Percentiles rank a stretch among this genome's conserved stretches.
Evolutionary conservation across 2,329 filamentous ascomycete genomes (phyloP).

Genomic region (Arthrobotrys iridis): DNA sequence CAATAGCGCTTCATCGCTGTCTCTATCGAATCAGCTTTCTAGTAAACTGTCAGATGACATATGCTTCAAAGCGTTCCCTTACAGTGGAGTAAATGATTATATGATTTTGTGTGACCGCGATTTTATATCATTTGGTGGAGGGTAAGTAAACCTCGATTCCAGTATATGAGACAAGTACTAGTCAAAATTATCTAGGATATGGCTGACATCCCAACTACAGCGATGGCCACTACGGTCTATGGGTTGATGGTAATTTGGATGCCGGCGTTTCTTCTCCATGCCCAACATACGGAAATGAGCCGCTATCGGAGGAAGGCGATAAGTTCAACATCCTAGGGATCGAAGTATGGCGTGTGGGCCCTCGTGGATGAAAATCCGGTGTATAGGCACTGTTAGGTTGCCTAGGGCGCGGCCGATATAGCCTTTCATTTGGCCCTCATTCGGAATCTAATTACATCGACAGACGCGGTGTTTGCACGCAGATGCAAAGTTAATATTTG

Average conservation of each 20-base stretch:
- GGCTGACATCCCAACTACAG: constrained; percentile 56
- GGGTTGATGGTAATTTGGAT: constrained; percentile 87
- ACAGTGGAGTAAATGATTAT: constrained; percentile 95
- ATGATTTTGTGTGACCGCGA: constrained; percentile 90
- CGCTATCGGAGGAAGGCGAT: constrained; percentile 87
- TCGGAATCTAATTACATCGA: too few species aligned
- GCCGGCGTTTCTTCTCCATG: constrained; percentile 84
- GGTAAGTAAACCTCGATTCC: constrained; percentile 62
- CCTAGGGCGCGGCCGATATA: too few species aligned
- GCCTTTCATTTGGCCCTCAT: neutral
- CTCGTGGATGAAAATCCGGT: constrained; percentile 18
- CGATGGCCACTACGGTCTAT: constrained; percentile 90
- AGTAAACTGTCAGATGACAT: constrained; percentile 64
- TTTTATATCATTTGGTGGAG: constrained; percentile 87
- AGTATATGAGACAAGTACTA: neutral
- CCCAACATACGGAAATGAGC: constrained; percentile 94
- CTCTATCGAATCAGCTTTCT: constrained; percentile 20
- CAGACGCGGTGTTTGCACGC: too few species aligned
- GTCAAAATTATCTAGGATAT: neutral
- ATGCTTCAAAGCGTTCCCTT: constrained; percentile 96
- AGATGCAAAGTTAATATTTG: neutral
- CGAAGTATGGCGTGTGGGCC: constrained; percentile 90
- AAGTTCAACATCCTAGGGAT: constrained; percentile 92
- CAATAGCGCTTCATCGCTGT: constrained; percentile 55
- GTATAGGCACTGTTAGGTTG: neutral